phyloP scores from a whole-genome alignment of 2,329 filamentous ascomycete species.

The Colletotrichum spaethianum region DNA sequence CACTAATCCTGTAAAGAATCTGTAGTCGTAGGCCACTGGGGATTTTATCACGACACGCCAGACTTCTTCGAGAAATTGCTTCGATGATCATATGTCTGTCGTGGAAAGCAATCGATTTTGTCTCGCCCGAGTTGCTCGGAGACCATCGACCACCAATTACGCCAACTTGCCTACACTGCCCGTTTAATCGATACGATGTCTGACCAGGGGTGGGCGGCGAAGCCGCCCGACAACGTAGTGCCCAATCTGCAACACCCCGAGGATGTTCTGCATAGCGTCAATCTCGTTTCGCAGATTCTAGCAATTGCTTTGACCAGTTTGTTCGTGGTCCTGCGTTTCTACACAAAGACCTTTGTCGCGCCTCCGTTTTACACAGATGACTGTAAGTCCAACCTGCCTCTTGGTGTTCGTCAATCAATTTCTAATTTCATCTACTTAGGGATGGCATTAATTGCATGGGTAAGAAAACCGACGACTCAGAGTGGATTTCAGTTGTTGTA shows the following conservation, averaged over 20 bases:
- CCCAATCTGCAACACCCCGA: constrained; percentile 46
- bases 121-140: neutral
- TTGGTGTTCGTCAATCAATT: rapidly evolving
- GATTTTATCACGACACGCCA: no score
- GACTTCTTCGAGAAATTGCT: no score
- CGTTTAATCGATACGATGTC: constrained; percentile 29
- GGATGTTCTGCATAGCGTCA: constrained; percentile 47
- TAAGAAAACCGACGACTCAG: neutral
- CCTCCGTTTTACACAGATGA: constrained; percentile 45
- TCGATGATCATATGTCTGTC: no score
- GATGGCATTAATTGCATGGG: constrained; percentile 29
- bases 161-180: neutral
- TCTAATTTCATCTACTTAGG: constrained; percentile 4
- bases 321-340: constrained; percentile 46
- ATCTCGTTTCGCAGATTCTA: constrained; percentile 47
- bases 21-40: no score
- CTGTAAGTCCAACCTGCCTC: constrained; percentile 42
- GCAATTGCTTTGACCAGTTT: constrained; percentile 46
- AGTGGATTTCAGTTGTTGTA: neutral
- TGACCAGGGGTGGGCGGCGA: constrained; percentile 22
- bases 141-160: neutral
- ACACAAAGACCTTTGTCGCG: constrained; percentile 44
- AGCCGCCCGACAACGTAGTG: constrained; percentile 45
- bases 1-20: neutral
- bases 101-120: neutral